Base-by-base conservation (phyloP, 176 grass and related monocot genomes). In the Stipa capillata region DNA sequence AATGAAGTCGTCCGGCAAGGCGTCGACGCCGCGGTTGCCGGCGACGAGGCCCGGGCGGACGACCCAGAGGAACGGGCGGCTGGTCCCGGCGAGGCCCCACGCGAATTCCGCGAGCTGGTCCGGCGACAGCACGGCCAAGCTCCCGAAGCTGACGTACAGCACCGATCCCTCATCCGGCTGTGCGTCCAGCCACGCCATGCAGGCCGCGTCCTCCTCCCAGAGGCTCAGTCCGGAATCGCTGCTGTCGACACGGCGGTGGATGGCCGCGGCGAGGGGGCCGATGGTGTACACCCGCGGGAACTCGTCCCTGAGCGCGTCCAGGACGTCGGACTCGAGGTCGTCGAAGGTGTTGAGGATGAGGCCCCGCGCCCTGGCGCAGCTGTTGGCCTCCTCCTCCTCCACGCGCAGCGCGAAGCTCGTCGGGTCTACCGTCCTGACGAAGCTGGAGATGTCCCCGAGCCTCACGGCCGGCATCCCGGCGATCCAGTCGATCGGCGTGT, bases 401-500 rank as follows among this genome's bases (percentile, higher is more conserved):
- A 88, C 85, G 47, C 93, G 86, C 45, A 94, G 79, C 67, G 64
- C 78, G 76, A 79, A 81, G 65, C 90, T 82, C 0, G 75, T 47
- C 16, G 55, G 79, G 79, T 94, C 84, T 11, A 89, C 39, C 54
- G 94, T 97, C 24, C 94, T 82, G 1, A 97, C 82, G 79, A 94
- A 94, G 77, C 91, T 94, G 31, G 94, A 93, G 47, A 97, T 69
- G 72, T 97, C 94, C 63, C 89, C 90, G 7, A 97, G 85, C 6
- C 86, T 39, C 62, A 94, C 82, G 14, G 79, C 20, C 33, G 62
- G 69, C 79, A 90, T 86, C 14, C 94, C 94, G 0, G 72, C 55
- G 78, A 97, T 94, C 91, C 94, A 94, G 79, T 94, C 85, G 73
- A 97, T 90, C 15, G 87, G 76, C 64, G 89, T 92, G 56, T 97